Percentiles rank a stretch among this genome's conserved stretches.
These are phyloP conservation scores for Maudiozyma serrabonitensis DNA, from an alignment of 805 yeast species.

Conservation along the genomic window DNA sequence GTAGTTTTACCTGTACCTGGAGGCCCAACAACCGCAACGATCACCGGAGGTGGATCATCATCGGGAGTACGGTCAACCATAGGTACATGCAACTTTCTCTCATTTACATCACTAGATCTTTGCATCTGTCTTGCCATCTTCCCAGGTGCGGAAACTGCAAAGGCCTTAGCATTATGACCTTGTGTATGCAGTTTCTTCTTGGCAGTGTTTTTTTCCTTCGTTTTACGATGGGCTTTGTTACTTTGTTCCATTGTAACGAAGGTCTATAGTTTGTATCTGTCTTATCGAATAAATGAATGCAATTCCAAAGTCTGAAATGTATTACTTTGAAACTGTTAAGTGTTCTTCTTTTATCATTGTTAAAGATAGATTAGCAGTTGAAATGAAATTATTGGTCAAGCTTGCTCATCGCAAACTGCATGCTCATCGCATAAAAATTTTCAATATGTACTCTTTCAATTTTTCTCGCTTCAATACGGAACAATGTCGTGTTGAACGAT, in stretches of 20 bases:
- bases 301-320: no score
- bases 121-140: slow-evolving; percentile 76
- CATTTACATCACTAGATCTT: slow-evolving; percentile 72
- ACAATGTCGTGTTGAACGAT: no score
- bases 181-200: slow-evolving; percentile 83
- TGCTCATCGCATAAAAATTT: no score
- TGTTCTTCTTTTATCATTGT: no score
- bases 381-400: no score
- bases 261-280: background rate
- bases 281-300: no score
- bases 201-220: slow-evolving; percentile 46
- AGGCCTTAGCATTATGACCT: slow-evolving; percentile 78
- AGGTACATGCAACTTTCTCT: slow-evolving; percentile 85
- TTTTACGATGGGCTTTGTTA: slow-evolving; percentile 77
- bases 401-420: no score
- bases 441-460: no score
- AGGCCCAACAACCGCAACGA: slow-evolving; percentile 96
- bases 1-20: slow-evolving; percentile 98
- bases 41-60: slow-evolving; percentile 93
- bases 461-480: no score
- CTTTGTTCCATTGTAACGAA: slow-evolving; percentile 39
- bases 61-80: slow-evolving; percentile 97
- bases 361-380: no score
- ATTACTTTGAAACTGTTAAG: no score
- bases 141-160: slow-evolving; percentile 76